Percentiles rank a stretch among this genome's conserved stretches.
phyloP scores from a whole-genome alignment of 208 protist genomes.

The Perkinsela sp. region DNA sequence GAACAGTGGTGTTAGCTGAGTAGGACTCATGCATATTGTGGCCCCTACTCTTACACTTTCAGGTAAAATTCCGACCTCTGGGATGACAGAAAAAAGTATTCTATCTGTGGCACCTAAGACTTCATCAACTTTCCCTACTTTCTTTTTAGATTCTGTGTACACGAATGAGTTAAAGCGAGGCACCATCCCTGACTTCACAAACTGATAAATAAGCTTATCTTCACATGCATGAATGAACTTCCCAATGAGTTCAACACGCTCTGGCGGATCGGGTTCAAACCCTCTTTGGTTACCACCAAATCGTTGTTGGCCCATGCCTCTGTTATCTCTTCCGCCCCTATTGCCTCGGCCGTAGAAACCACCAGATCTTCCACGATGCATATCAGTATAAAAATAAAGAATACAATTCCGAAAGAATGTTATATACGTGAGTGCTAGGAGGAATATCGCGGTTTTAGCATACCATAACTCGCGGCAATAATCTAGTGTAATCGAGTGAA shows the following conservation, averaged over 20 bases:
- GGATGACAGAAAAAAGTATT: slow-evolving; percentile 65
- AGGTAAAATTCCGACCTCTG: slow-evolving; percentile 40
- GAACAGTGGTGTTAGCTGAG: slow-evolving; percentile 40
- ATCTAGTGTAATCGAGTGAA: too few relatives aligned
- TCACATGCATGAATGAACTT: slow-evolving; percentile 54
- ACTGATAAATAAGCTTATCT: slow-evolving; percentile 56
- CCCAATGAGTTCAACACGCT: slow-evolving; percentile 33
- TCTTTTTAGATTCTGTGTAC: slow-evolving; percentile 60
- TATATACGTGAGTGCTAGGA: too few relatives aligned
- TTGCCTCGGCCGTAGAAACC: too few relatives aligned
- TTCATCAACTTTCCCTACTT: slow-evolving; percentile 69
- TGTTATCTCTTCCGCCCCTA: too few relatives aligned
- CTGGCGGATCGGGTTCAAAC: slow-evolving; percentile 59
- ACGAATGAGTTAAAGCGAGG: slow-evolving; percentile 71
- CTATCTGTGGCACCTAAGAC: slow-evolving; percentile 51
- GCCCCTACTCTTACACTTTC: slow-evolving; percentile 45
- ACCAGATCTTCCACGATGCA: too few relatives aligned
- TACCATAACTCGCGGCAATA: too few relatives aligned
- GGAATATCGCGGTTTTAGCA: too few relatives aligned
- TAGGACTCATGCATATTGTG: slow-evolving; percentile 42
- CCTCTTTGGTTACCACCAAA: too few relatives aligned
- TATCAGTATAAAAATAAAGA: too few relatives aligned
- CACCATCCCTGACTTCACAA: slow-evolving; percentile 15
- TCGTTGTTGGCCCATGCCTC: too few relatives aligned
- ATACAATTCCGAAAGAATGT: too few relatives aligned